Conservation (phyloP, 257 asterid genomes). For the Fraxinus anomala region DNA sequence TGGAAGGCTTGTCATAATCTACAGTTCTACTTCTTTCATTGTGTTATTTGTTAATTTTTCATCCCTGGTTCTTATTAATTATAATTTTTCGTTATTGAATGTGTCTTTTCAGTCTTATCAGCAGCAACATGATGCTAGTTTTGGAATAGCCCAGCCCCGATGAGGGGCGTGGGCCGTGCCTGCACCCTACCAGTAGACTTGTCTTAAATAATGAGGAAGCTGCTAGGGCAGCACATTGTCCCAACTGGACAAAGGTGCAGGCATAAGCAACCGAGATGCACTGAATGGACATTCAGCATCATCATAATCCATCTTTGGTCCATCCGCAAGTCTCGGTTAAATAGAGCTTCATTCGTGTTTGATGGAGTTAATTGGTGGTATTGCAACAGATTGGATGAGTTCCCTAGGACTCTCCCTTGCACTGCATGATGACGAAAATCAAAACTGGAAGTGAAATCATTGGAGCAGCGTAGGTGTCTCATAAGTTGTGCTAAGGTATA, state of each 20-base stretch:
- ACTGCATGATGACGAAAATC: conserved; percentile 48
- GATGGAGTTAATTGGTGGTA: conserved; percentile 47
- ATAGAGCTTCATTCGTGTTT: conserved; percentile 38
- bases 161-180: conserved; percentile 99
- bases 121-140: conserved; percentile 73
- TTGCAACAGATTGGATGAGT: conserved; percentile 39
- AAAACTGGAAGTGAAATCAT: conserved; percentile 35
- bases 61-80: not conserved
- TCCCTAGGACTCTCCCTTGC: conserved; percentile 48
- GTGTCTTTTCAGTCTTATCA: conserved; percentile 62
- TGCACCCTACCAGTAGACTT: conserved; percentile 65
- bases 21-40: not conserved
- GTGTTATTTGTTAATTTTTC: not conserved
- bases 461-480: conserved; percentile 33
- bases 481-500: conserved; percentile 41
- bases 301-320: conserved; percentile 23
- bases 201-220: conserved; percentile 31
- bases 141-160: conserved; percentile 99
- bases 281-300: conserved; percentile 41
- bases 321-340: conserved; percentile 57
- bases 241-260: conserved; percentile 80
- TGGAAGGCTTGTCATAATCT: not conserved
- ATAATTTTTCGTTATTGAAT: not conserved
- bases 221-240: conserved; percentile 57
- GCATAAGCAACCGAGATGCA: conserved; percentile 69